Base-by-base conservation (phyloP, 2,329 filamentous ascomycete genomes). In the Fusarium irregulare region DNA sequence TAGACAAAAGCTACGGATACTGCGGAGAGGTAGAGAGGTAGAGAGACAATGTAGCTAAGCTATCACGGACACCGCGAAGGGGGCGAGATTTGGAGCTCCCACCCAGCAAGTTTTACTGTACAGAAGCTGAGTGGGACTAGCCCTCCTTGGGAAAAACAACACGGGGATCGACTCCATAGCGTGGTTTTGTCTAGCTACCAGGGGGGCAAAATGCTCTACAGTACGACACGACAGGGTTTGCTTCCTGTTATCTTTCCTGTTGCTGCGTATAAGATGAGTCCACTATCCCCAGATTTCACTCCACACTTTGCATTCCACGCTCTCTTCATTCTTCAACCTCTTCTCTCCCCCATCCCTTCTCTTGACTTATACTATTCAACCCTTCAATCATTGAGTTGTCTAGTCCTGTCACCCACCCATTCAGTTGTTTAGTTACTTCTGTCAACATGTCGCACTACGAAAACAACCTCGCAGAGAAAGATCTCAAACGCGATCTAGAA, bases 181-280 rank as follows among this genome's bases (percentile, higher is more conserved):
- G 55, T 53, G n/a, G n/a, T 56, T 56, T 56, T 56, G 30, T 30
- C n/a, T 25, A 56, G 48, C 32, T 37, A 37, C 34, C 16, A 46
- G 62, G 62, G 59, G 58, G 60, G 62, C 54, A 53, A 60, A 28
- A 27, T 25, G 25, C 7, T 25, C 25, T 25, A 25, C 25, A 28
- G 28, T 28, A 28, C 28, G 12, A 28, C 28, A 28, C 11, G 2
- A 28, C 28, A 28, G 2, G 28, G 28, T 28, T 28, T 28, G 27
- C 28, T 28, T 28, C 28, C 28, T 13, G 28, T 28, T 28, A 28
- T 28, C 28, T 28, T 28, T 27, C 25, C 25, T 27, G 12, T 28
- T 28, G 28, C 28, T 28, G 28, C 27, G 58, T 71, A 70, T 70
- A 70, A 70, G 68, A 60, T 70, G 50, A 68, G 58, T 34, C 67